Conservation (phyloP, 1,139 yeast species). For the Scheffersomyces lignicola region DNA sequence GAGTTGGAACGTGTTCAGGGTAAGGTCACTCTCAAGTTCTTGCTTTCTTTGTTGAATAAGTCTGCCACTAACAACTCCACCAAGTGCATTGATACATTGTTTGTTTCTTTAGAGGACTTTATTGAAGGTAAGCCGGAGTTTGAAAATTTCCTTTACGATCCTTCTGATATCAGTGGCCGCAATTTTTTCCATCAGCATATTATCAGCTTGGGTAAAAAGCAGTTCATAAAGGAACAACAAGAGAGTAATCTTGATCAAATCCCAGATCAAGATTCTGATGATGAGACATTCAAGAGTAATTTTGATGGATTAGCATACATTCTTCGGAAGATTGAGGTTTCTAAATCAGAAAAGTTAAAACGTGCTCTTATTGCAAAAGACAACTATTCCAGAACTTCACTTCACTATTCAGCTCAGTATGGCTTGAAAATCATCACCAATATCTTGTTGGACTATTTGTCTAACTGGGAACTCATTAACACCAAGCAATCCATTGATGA, state of each 20-base stretch:
- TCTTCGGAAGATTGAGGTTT: constrained; percentile 41
- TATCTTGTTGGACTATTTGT: constrained; percentile 50
- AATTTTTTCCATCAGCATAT: constrained; percentile 84
- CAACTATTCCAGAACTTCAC: constrained; percentile 76
- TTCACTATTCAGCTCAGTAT: constrained; percentile 88
- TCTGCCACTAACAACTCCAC: constrained; percentile 54
- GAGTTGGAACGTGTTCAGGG: constrained; percentile 30
- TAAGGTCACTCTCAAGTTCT: constrained; percentile 37
- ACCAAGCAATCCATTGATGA: constrained; percentile 57
- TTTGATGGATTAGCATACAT: constrained; percentile 24
- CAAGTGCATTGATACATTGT: constrained; percentile 56
- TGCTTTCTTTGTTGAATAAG: constrained; percentile 60
- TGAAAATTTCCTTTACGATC: constrained; percentile 45
- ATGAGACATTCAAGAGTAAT: constrained; percentile 21
- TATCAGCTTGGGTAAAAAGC: constrained; percentile 68
- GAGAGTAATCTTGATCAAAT: constrained; percentile 41
- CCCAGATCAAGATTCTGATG: constrained; percentile 52
- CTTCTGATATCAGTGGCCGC: constrained; percentile 75
- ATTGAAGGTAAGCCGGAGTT: constrained; percentile 9
- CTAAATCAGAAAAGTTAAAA: constrained; percentile 20
- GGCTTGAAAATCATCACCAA: constrained; percentile 69
- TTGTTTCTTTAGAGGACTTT: constrained; percentile 25
- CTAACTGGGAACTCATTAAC: constrained; percentile 29
- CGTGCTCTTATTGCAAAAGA: constrained; percentile 67
- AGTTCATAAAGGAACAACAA: constrained; percentile 24